Percentiles rank a stretch among this genome's conserved stretches.
phyloP scores from a whole-genome alignment of 495 filamentous ascomycete genomes.

The Trichodelitschia bisporula region DNA sequence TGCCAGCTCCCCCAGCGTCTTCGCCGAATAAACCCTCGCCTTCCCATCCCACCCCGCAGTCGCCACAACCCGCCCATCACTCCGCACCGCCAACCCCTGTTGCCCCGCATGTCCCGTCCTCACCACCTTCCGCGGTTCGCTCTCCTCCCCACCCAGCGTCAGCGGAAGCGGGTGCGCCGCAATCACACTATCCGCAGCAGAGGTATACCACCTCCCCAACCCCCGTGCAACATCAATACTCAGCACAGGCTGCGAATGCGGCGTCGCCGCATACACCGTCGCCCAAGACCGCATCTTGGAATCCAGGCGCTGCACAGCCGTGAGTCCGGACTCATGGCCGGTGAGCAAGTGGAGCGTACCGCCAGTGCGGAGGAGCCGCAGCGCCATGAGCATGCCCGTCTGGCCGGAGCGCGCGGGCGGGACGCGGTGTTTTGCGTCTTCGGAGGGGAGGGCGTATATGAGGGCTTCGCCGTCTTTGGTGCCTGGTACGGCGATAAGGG shows the following conservation, averaged over 20 bases:
- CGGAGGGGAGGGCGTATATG: constrained; percentile 69
- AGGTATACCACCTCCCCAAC: constrained; percentile 45
- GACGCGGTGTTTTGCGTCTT: too few relatives aligned
- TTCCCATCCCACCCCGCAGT: constrained; percentile 85
- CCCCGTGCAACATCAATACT: constrained; percentile 41
- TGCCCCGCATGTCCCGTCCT: constrained; percentile 81
- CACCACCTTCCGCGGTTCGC: constrained; percentile 27
- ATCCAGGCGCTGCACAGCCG: constrained; percentile 25
- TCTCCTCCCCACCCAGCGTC: too few relatives aligned
- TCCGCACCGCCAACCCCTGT: constrained; percentile 52
- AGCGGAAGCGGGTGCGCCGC: constrained; percentile 24
- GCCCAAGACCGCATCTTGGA: constrained; percentile 26
- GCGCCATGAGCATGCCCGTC: constrained; percentile 75
- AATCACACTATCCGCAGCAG: constrained; percentile 51
- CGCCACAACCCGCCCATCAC: constrained; percentile 61
- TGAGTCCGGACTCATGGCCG: constrained; percentile 76
- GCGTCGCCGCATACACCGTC: constrained; percentile 34
- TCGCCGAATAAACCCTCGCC: constrained; percentile 54
- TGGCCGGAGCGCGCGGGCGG: too few relatives aligned
- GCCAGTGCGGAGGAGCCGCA: constrained; percentile 23
- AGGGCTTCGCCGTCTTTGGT: constrained; percentile 32
- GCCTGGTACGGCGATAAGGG: constrained; percentile 13
- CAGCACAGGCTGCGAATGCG: constrained; percentile 67
- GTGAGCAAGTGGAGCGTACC: constrained; percentile 27
- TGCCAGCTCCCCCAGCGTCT: constrained; percentile 67